Evolutionary conservation across 2,329 filamentous ascomycete genomes (phyloP), one percentile per base, ranked within the genome.

Genomic region (Cordyceps tenuipes): DNA sequence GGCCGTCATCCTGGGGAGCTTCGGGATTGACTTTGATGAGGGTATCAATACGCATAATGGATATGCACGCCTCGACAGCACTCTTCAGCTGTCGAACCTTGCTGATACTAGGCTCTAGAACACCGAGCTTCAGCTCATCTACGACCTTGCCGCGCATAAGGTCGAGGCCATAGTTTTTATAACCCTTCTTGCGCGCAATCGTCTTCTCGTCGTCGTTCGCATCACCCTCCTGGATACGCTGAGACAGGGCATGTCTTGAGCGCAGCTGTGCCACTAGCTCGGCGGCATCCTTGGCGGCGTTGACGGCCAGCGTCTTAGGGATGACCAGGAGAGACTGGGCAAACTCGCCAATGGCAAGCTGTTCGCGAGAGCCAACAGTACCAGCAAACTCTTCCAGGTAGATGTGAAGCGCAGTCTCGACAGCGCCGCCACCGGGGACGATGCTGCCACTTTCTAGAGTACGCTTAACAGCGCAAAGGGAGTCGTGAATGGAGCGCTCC

Each of bases 1-100:
- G 90, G 61, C 90, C 91, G 76, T 96, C 89, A 66, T 84, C 84
- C 70, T 86, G 83, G 46, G 83, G 82, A 79, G 87, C 83, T 79
- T 97, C 91, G 19, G 92, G 92, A 80, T 99, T 94, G 75, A 99
- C 79, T 81, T 96, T 96, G 78, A 99, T 97, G 76, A 99, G 82
- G 65, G 94, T 97, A 79, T 99, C 94, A 72, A 99, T 99, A 70
- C 94, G 85, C 94, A 99, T 97, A 73, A 99, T 97, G 71, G 91
- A 90, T 75, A 99, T 96, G 76, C 94, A 97, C 59, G 94, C 94
- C 79, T 99, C 94, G 54, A 99, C 94, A 31, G 94, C 94, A 76
- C 89, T 95, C 87, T 99, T 99, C 71, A 99, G 81, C 81, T 97
- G 94, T 76, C 93, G 89, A 67, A 99, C 84, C 82, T 99, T 99